Evolutionary conservation across 371 early-diverging fungal genomes (phyloP).

Genomic region (Mortierella polycephala): DNA sequence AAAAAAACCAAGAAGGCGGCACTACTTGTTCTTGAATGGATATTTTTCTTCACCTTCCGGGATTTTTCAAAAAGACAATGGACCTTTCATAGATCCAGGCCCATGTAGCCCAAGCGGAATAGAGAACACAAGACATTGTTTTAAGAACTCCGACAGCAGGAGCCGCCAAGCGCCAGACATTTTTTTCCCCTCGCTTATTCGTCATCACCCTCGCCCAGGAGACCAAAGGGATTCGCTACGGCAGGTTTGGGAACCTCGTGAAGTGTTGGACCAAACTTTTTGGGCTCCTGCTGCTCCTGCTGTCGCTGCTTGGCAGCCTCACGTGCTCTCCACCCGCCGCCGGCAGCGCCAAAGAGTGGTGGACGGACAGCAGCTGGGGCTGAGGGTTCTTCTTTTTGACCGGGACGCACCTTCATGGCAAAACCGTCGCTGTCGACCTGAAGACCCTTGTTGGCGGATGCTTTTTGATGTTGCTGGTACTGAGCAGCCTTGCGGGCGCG

Average conservation of each 20-base stretch:
- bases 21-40: too few relatives aligned
- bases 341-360: constrained; percentile 45
- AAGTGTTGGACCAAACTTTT: constrained; percentile 47
- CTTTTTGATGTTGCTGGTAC: constrained; percentile 17
- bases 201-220: constrained; percentile 30
- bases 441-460: constrained; percentile 18
- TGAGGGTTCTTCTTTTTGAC: constrained; percentile 39
- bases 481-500: constrained; percentile 48
- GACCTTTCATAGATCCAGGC: too few relatives aligned
- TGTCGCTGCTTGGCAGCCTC: constrained; percentile 47
- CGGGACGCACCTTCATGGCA: constrained; percentile 39
- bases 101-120: too few relatives aligned
- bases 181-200: constrained; percentile 2
- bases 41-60: too few relatives aligned
- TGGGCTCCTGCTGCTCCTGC: constrained; percentile 38
- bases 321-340: constrained; percentile 52
- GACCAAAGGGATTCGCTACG: constrained; percentile 46
- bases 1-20: too few relatives aligned
- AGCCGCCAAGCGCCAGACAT: too few relatives aligned
- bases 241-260: constrained; percentile 45
- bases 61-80: too few relatives aligned
- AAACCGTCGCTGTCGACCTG: constrained; percentile 47
- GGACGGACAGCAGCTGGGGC: constrained; percentile 49
- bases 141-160: not conserved
- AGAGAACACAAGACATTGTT: too few relatives aligned